Percentiles rank a stretch among this genome's conserved stretches.
phyloP scores from a whole-genome alignment of 805 yeast genomes.

The Sugiyamaella floridensis region DNA sequence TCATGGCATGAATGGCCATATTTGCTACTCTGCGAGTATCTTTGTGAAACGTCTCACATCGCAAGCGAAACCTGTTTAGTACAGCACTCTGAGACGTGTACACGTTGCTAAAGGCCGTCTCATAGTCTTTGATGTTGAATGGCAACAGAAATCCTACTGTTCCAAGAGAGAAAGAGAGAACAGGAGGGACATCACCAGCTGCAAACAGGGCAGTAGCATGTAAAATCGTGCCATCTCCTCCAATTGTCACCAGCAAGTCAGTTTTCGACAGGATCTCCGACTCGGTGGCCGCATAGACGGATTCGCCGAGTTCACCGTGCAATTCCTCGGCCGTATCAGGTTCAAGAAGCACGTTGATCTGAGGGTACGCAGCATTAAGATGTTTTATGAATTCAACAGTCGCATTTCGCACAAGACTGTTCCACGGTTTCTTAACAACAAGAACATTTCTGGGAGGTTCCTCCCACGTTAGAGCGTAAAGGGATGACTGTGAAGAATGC shows the following conservation, averaged over 20 bases:
- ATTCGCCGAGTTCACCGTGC: conserved; percentile 15
- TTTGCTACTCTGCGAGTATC: not conserved
- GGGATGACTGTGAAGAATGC: not conserved
- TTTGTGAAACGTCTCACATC: conserved; percentile 42
- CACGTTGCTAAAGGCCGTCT: conserved; percentile 56
- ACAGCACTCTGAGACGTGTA: conserved; percentile 64
- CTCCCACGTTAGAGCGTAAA: conserved; percentile 52
- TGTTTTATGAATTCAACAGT: conserved; percentile 57
- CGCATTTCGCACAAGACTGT: conserved; percentile 54
- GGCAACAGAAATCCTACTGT: conserved; percentile 87
- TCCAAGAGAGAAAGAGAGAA: conserved; percentile 80
- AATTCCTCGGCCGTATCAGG: conserved; percentile 71
- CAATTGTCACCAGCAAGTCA: conserved; percentile 77
- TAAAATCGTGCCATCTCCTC: conserved; percentile 95
- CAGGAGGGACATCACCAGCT: conserved; percentile 68
- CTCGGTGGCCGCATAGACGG: conserved; percentile 41
- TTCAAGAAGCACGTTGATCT: conserved; percentile 69
- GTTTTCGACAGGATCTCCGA: conserved; percentile 57
- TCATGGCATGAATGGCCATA: conserved; percentile 65
- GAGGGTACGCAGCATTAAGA: conserved; percentile 56
- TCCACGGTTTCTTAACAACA: conserved; percentile 81
- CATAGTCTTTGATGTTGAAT: conserved; percentile 62
- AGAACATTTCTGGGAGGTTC: conserved; percentile 65
- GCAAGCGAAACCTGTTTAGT: conserved; percentile 68
- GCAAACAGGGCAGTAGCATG: conserved; percentile 77